Base-by-base conservation (phyloP, 768 basidiomycete species). In the Steccherinum ochraceum region DNA sequence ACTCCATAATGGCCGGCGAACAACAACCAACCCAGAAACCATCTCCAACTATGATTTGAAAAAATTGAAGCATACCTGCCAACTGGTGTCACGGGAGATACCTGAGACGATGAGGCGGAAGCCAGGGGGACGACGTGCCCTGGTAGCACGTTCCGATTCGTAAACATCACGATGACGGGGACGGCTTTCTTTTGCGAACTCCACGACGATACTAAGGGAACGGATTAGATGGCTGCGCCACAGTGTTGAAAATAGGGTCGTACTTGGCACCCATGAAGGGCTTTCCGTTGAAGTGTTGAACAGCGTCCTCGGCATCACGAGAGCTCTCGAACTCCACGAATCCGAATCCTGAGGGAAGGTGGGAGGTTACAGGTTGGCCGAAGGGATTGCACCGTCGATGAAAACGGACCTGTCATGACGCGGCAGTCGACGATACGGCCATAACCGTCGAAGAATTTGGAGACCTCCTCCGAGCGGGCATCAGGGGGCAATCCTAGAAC, bases 231-330 rank as follows among this genome's bases (percentile, higher is more conserved):
- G n/a, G 4, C 13, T 27, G 42, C 41, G 19, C 5, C 30, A 53
- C 2, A 35, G 24, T 3, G 30, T 50, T 30, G 45, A 13, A 13
- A 21, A 30, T 26, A 57, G 23, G 7, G 61, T 35, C 74, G 52
- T 66, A 93, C 93, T 81, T 86, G 56, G 82, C 75, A 44, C 94
- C 94, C 83, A 93, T 83, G 70, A 96, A 94, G 27, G 76, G 68
- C 70, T 93, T 93, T 46, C 90, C 89, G 52, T 93, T 89, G 71
- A 91, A 87, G 51, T 89, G 80, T 47, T 81, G 74, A 18, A 95
- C 80, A 35, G 91, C 94, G 64, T 97, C 93, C 63, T 98, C 94
- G 5, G 95, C 95, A 58, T 99, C 96, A 88, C 87, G 84, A 18
- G 86, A 67, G 60, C 75, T 88, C 66, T 95, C 95, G 62, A 96